phyloP scores from a whole-genome alignment of 805 yeast species.

The Pichia exigua region DNA sequence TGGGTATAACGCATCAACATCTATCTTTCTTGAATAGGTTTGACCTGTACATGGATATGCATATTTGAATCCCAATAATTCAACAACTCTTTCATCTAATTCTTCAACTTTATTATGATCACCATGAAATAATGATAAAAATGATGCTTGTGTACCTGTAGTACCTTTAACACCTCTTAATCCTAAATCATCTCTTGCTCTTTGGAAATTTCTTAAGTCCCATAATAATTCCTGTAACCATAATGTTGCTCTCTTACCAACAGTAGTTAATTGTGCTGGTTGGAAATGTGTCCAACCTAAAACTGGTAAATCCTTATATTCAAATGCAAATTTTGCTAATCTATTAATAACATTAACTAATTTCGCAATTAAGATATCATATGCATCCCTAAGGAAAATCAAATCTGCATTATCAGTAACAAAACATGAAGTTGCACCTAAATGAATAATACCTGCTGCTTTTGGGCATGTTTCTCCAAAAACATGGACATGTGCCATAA shows the following conservation, averaged over 20 bases:
- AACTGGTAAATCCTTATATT: conserved; percentile 92
- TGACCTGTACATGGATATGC: conserved; percentile 98
- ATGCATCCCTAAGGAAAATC: conserved; percentile 92
- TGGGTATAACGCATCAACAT: conserved; percentile 88
- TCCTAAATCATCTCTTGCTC: conserved; percentile 96
- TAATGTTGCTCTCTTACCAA: conserved; percentile 94
- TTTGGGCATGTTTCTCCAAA: conserved; percentile 90
- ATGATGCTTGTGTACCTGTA: conserved; percentile 97
- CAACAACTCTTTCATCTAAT: conserved; percentile 85
- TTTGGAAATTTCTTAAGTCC: conserved; percentile 92
- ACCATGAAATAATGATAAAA: conserved; percentile 91
- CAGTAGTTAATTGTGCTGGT: conserved; percentile 98
- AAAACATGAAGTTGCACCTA: conserved; percentile 97
- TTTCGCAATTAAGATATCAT: conserved; percentile 88
- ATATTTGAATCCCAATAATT: conserved; percentile 85
- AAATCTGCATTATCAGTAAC: conserved; percentile 98
- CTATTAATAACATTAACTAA: conserved; percentile 93
- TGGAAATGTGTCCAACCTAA: conserved; percentile 99
- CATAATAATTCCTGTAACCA: conserved; percentile 97
- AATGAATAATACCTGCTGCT: conserved; percentile 95
- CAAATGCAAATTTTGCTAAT: conserved; percentile 77
- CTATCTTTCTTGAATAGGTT: conserved; percentile 98
- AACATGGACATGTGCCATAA: conserved; percentile 97
- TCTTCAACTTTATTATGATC: conserved; percentile 94
- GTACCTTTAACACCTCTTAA: conserved; percentile 98